Evolutionary conservation across 306 rosid genomes (phyloP).

Genomic region (Myrica gale): DNA sequence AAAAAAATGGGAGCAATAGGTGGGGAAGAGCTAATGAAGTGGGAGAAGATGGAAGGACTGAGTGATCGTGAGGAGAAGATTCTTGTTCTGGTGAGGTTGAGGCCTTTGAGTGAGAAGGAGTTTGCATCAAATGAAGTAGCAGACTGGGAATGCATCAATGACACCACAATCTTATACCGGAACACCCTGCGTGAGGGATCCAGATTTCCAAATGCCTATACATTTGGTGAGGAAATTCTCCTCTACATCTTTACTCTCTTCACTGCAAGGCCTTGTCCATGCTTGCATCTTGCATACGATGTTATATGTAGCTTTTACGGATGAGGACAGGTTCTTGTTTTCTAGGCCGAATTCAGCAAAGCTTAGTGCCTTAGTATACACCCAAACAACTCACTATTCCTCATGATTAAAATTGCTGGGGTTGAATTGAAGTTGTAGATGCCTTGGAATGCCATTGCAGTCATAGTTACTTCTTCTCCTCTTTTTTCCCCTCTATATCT

Average conservation of each 20-base stretch:
- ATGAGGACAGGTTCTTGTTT: background rate
- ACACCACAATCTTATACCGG: conserved; percentile 78
- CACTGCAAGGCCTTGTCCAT: conserved; percentile 20
- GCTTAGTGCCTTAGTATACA: background rate
- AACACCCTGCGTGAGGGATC: conserved; percentile 96
- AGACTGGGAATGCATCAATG: conserved; percentile 99
- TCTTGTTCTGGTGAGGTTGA: conserved; percentile 79
- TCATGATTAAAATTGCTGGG: background rate
- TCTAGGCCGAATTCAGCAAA: background rate
- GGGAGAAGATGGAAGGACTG: conserved; percentile 82
- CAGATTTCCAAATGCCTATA: conserved; percentile 88
- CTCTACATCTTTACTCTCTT: conserved; percentile 19
- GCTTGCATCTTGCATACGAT: background rate
- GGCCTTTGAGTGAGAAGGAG: conserved; percentile 92
- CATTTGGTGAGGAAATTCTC: conserved; percentile 68
- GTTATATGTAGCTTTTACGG: conserved; percentile 3
- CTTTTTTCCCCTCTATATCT: background rate
- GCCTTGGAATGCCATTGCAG: background rate
- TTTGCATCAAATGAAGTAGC: conserved; percentile 59
- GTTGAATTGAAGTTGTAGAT: background rate
- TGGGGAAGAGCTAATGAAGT: conserved; percentile 71
- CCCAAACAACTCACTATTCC: background rate
- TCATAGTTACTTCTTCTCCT: background rate
- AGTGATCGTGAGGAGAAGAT: conserved; percentile 88
- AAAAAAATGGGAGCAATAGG: conserved; percentile 75